Percentiles rank a stretch among this genome's conserved stretches.
Evolutionary conservation across 306 rosid genomes (phyloP).

Genomic region (Astragalus membranaceus): DNA sequence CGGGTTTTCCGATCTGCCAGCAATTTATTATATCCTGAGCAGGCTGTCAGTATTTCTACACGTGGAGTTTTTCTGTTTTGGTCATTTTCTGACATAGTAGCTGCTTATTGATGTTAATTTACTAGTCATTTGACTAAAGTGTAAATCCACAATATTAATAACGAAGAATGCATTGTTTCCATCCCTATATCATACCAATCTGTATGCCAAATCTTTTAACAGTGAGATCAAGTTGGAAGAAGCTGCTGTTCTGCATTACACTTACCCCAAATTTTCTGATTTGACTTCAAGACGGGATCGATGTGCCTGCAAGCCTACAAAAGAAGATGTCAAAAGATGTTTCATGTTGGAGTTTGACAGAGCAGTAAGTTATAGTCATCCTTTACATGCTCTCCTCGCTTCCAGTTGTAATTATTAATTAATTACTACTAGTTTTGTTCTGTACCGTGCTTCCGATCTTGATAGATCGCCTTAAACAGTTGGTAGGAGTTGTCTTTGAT

Average conservation of each 20-base stretch:
- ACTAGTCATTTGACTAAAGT: not conserved
- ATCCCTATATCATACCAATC: not conserved
- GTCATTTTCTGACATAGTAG: conserved; percentile 1
- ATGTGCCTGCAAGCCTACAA: conserved; percentile 60
- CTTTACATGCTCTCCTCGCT: not conserved
- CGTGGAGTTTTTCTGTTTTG: not conserved
- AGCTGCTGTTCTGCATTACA: conserved; percentile 57
- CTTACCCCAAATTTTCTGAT: conserved; percentile 56
- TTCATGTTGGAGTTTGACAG: conserved; percentile 65
- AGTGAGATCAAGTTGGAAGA: conserved; percentile 50
- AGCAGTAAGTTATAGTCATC: conserved; percentile 36
- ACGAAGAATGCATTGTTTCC: not conserved
- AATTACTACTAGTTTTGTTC: not conserved
- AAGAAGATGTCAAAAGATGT: conserved; percentile 66
- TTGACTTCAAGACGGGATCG: conserved; percentile 62
- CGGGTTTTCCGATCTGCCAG: not conserved
- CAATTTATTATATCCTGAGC: not conserved
- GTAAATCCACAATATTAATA: not conserved
- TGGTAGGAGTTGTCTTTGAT: no score
- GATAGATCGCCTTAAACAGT: no score
- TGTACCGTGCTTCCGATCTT: no score
- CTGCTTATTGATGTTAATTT: not conserved
- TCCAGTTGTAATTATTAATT: not conserved
- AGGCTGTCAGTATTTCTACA: not conserved
- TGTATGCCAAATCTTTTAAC: conserved; percentile 10